Percentiles rank a stretch among this genome's conserved stretches.
These are phyloP conservation scores for Sordariomycetes sp. DNA, from an alignment of 2,329 filamentous ascomycete genomes.

Conservation along the genomic window DNA sequence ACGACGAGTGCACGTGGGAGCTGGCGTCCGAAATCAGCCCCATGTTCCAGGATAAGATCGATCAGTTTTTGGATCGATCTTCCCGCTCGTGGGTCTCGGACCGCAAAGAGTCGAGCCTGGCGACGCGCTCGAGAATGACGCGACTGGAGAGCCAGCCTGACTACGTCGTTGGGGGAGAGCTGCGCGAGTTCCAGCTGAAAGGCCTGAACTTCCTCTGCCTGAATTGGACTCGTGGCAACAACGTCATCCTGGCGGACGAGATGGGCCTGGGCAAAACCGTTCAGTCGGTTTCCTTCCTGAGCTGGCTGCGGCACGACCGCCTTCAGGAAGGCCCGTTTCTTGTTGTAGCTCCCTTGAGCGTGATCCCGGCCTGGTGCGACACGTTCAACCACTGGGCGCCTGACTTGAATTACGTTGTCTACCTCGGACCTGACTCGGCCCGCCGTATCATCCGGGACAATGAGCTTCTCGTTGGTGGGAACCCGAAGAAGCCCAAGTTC, in stretches of 20 bases:
- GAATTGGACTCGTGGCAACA: constrained; percentile 90
- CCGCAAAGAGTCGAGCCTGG: constrained; percentile 61
- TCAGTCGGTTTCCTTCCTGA: constrained; percentile 93
- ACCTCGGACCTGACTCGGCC: constrained; percentile 80
- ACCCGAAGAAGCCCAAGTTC: constrained; percentile 84
- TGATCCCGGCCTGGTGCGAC: constrained; percentile 96
- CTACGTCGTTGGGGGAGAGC: constrained; percentile 74
- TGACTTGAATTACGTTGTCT: constrained; percentile 93
- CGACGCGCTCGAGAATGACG: constrained; percentile 63
- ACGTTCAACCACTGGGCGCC: constrained; percentile 96
- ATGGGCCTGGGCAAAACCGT: constrained; percentile 99
- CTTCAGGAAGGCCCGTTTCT: constrained; percentile 90
- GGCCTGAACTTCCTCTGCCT: constrained; percentile 92
- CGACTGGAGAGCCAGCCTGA: constrained; percentile 71
- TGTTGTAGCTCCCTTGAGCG: constrained; percentile 92
- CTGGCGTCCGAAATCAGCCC: constrained; percentile 60
- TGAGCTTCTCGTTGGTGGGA: constrained; percentile 78
- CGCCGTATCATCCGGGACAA: constrained; percentile 83
- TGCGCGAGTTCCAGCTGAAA: constrained; percentile 87
- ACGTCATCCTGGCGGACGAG: constrained; percentile 95
- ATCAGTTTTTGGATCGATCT: constrained; percentile 78
- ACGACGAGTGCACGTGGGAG: constrained; percentile 96
- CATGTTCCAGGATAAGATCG: constrained; percentile 80
- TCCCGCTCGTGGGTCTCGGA: constrained; percentile 75
- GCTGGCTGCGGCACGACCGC: constrained; percentile 87